Base-by-base conservation (phyloP, 1,284 basidiomycete species). In the Sporisorium sorghi region DNA sequence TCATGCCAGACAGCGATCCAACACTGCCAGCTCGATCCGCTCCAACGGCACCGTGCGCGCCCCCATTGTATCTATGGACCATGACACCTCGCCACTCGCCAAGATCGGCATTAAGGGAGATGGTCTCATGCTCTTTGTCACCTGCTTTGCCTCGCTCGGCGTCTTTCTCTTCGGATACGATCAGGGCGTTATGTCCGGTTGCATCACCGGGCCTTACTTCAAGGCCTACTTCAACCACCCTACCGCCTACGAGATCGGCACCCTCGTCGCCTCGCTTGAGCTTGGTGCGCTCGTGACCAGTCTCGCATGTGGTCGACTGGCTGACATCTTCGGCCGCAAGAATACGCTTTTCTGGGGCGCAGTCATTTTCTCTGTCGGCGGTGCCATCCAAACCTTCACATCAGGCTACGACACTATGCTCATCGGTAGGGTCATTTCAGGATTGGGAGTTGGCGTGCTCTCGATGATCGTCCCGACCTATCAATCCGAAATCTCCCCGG, bases 401-500 rank as follows among this genome's bases (percentile, higher is more conserved):
- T 87, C 86, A 5, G 93, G 94, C 4, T 97, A 92, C 85, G 88
- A 87, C 82, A 87, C 88, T 52, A 98, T 99, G 94, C 89, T 97
- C 42, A 68, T 93, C 8, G 96, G 96, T 14, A 88, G 96, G 42
- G 87, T 98, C 48, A 87, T 95, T 61, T 92, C 92, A 69, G 96
- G 95, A 2, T 93, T 93, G 78, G 96, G 96, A 15, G 96, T 99
- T 14, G 96, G 95, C 14, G 87, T 97, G 73, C 87, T 98, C 52
- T 71, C 67, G 51, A 97, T 95, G 65, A 94, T 97, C 71, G 96
- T 98, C 23, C 96, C 96, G 7, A 97, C 97, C 67, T 99, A 97
- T 85, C 96, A 97, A 86, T 93, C 92, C 77, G 96, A 98, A 87
- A 93, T 98, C 53, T 96, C 93, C 2, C 94, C 95, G 15, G 93